Evolutionary conservation across 805 yeast genomes (phyloP).

Genomic region (Candida arabinofermentans): DNA sequence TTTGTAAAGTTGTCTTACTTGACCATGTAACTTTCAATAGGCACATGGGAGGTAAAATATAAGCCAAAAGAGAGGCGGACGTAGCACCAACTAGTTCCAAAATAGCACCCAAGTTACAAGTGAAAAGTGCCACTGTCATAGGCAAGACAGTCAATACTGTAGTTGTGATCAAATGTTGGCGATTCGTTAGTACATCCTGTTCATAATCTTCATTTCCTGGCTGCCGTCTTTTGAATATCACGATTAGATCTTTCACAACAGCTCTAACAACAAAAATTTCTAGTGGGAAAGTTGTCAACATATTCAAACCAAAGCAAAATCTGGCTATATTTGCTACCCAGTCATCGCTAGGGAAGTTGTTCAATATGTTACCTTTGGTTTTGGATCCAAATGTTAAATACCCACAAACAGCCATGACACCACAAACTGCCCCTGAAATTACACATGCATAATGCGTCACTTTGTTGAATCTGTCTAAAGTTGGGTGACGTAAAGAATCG

Average conservation of each 20-base stretch:
- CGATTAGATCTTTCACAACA: constrained; percentile 64
- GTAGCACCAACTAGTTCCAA: constrained; percentile 90
- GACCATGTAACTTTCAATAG: constrained; percentile 59
- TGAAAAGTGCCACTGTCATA: constrained; percentile 69
- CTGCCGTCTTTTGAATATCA: constrained; percentile 21
- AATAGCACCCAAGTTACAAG: constrained; percentile 87
- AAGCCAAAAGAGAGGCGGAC: constrained; percentile 89
- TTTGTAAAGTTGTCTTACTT: constrained; percentile 38
- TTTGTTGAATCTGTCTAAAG: constrained; percentile 66
- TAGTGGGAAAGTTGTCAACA: constrained; percentile 88
- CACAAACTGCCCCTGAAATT: constrained; percentile 76
- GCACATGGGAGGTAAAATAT: constrained; percentile 85
- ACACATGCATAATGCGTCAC: constrained; percentile 83
- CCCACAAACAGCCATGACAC: constrained; percentile 76
- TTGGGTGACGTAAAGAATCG: constrained; percentile 74
- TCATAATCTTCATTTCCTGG: constrained; percentile 12
- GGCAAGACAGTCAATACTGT: constrained; percentile 60
- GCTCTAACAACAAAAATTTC: constrained; percentile 90
- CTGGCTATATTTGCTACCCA: constrained; percentile 79
- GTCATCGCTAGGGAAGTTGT: constrained; percentile 79
- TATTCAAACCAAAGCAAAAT: constrained; percentile 85
- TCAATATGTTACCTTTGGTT: constrained; percentile 83
- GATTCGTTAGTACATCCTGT: constrained; percentile 30
- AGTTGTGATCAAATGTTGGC: constrained; percentile 61
- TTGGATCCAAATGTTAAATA: constrained; percentile 67